phyloP scores from a whole-genome alignment of 2,329 filamentous ascomycete species.

The Lomentospora prolificans region DNA sequence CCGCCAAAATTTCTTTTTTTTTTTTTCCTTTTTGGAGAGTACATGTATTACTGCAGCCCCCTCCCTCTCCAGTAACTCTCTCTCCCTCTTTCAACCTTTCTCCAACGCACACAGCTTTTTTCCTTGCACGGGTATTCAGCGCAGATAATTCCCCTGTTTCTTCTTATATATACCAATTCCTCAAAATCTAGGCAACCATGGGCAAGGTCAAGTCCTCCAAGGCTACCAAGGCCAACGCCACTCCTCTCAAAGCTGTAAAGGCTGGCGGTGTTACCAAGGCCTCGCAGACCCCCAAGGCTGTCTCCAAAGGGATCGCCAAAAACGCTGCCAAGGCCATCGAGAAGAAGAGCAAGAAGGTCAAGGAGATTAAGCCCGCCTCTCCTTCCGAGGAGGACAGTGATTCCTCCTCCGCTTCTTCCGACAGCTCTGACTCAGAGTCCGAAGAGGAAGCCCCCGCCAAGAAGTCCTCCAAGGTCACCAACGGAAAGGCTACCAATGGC shows the following conservation, averaged over 20 bases:
- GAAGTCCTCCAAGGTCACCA: constrained; percentile 24
- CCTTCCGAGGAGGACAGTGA: constrained; percentile 19
- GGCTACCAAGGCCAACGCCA: constrained; percentile 39
- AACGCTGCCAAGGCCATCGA: constrained; percentile 39
- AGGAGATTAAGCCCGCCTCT: constrained; percentile 29
- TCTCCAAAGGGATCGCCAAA: constrained; percentile 60
- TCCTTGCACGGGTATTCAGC: constrained; percentile 8
- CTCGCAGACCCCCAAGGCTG: constrained; percentile 52
- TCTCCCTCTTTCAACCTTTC: constrained; percentile 13
- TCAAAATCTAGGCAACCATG: constrained; percentile 35
- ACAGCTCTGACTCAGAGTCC: constrained; percentile 28
- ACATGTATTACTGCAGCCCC: constrained; percentile 3
- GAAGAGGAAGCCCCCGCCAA: constrained; percentile 20
- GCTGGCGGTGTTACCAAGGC: constrained; percentile 58
- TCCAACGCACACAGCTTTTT: constrained; percentile 12
- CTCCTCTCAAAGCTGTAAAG: constrained; percentile 46
- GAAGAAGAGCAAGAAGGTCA: constrained; percentile 32
- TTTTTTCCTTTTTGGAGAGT: constrained; percentile 7
- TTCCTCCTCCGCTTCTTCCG: constrained; percentile 24
- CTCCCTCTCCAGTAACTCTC: constrained; percentile 6
- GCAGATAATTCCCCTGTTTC: constrained; percentile 1
- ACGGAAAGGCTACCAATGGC: constrained; percentile 16
- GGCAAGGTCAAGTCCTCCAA: constrained; percentile 56
- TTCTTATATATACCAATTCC: constrained; percentile 10
- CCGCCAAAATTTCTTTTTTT: constrained; percentile 10